Evolutionary conservation across 169 alveolate genomes (phyloP).

Genomic region (Plasmodium coatneyi): DNA sequence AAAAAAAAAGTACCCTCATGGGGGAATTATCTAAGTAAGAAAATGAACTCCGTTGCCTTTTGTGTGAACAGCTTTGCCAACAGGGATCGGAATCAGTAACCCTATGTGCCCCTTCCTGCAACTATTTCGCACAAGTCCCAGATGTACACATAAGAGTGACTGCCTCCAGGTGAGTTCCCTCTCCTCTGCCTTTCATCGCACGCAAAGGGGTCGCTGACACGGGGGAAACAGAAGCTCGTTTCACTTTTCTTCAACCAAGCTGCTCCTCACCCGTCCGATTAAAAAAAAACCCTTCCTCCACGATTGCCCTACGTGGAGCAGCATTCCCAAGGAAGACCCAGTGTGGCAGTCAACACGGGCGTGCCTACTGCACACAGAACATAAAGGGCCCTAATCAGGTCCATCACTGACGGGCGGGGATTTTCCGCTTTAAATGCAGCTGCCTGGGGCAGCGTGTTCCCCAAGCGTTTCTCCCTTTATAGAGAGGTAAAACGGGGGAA

Average conservation of each 20-base stretch:
- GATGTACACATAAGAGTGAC: background rate
- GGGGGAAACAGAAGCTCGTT: too few species aligned
- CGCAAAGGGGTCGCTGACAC: too few species aligned
- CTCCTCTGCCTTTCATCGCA: too few species aligned
- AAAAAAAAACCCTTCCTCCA: too few species aligned
- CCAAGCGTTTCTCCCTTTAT: too few species aligned
- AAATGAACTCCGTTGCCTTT: background rate
- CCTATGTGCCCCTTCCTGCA: background rate
- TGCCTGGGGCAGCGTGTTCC: background rate
- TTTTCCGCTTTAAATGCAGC: background rate
- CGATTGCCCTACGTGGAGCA: background rate
- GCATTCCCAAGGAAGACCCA: too few species aligned
- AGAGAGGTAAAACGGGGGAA: background rate
- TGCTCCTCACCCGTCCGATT: too few species aligned
- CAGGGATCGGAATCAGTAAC: background rate
- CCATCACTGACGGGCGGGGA: background rate
- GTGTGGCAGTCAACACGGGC: background rate
- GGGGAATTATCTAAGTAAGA: background rate
- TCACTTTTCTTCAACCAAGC: too few species aligned
- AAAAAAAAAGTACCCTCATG: background rate
- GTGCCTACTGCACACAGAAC: background rate
- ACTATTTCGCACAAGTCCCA: background rate
- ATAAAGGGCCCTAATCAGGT: background rate
- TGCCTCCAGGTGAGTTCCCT: too few species aligned
- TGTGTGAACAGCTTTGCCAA: background rate